Conservation (phyloP, 2,329 filamentous ascomycete species). For the Fusarium sp. region DNA sequence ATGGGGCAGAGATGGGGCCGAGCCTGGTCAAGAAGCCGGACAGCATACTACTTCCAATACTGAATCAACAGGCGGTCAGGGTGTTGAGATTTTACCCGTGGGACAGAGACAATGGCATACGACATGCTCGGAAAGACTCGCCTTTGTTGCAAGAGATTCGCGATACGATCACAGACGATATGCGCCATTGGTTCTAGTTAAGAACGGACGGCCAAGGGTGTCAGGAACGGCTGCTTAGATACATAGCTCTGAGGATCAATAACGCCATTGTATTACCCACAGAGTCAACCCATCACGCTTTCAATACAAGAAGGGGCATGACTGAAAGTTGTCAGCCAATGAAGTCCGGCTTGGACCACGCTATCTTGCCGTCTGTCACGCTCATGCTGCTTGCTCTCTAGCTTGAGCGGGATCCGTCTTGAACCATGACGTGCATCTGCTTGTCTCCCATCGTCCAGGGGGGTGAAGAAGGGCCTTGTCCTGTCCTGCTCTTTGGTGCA, state of each 20-base stretch:
- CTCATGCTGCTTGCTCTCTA: slow-evolving; percentile 39
- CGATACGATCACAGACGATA: not conserved
- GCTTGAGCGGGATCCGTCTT: slow-evolving; percentile 38
- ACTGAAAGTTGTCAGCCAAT: slow-evolving; percentile 2
- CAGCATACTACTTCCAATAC: slow-evolving; percentile 12
- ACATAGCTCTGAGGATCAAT: slow-evolving; percentile 37
- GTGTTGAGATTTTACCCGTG: slow-evolving; percentile 8
- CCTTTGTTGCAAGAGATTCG: not conserved
- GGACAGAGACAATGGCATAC: not conserved
- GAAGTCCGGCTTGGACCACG: slow-evolving; percentile 15
- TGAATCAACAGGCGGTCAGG: slow-evolving; percentile 43
- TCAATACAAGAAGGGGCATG: not conserved
- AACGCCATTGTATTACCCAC: slow-evolving; percentile 35
- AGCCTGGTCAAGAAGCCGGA: slow-evolving; percentile 24
- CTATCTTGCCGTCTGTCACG: slow-evolving; percentile 39
- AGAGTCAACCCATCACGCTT: slow-evolving; percentile 13
- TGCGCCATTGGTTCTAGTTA: slow-evolving; percentile 2
- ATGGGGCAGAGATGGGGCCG: slow-evolving; percentile 32
- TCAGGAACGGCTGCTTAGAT: slow-evolving; percentile 31
- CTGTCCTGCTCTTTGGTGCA: slow-evolving; percentile 14
- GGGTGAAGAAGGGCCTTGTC: slow-evolving; percentile 23
- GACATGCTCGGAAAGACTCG: slow-evolving; percentile 13
- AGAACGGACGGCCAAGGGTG: slow-evolving; percentile 1
- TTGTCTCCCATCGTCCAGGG: slow-evolving; percentile 26
- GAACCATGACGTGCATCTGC: slow-evolving; percentile 46